Percentiles rank a stretch among this genome's conserved stretches.
These are phyloP conservation scores for Lipomyces orientalis DNA, from an alignment of 805 yeast species.

Conservation along the genomic window DNA sequence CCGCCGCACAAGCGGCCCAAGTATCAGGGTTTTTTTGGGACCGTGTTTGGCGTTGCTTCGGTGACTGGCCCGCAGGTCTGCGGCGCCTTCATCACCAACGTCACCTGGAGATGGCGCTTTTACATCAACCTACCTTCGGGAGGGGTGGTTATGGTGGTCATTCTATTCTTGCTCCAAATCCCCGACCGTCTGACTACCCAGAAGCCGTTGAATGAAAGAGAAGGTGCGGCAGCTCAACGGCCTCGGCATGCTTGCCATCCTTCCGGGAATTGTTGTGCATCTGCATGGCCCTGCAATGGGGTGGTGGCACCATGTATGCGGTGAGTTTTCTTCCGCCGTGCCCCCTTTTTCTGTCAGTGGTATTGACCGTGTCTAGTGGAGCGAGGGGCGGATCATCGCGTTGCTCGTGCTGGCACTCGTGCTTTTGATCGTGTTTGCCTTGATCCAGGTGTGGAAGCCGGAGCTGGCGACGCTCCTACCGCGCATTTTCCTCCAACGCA, in stretches of 20 bases:
- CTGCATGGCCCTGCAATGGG: too few relatives aligned
- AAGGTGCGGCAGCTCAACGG: too few relatives aligned
- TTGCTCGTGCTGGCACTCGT: constrained; percentile 48
- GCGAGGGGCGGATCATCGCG: constrained; percentile 12
- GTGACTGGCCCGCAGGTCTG: constrained; percentile 62
- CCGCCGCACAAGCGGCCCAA: constrained; percentile 46
- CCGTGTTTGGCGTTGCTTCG: constrained; percentile 47
- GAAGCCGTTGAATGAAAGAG: too few relatives aligned
- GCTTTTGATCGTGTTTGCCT: constrained; percentile 51
- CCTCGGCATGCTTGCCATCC: too few relatives aligned
- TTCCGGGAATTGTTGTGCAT: too few relatives aligned
- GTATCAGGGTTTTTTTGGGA: constrained; percentile 38
- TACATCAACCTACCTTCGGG: too few relatives aligned
- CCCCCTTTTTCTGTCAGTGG: constrained; percentile 49
- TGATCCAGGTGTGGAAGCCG: constrained; percentile 57
- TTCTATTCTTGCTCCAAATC: background rate
- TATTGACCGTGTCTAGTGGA: too few relatives aligned
- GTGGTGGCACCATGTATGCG: too few relatives aligned
- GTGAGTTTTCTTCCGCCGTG: constrained; percentile 48
- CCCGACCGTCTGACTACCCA: constrained; percentile 46
- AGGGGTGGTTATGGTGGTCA: too few relatives aligned
- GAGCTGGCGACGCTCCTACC: constrained; percentile 61
- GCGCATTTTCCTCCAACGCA: constrained; percentile 48
- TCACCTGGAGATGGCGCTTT: constrained; percentile 60
- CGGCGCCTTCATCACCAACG: constrained; percentile 53